These are phyloP conservation scores for Chondrus crispus DNA, from an alignment of 23 red algal species.

Conservation along the genomic window DNA sequence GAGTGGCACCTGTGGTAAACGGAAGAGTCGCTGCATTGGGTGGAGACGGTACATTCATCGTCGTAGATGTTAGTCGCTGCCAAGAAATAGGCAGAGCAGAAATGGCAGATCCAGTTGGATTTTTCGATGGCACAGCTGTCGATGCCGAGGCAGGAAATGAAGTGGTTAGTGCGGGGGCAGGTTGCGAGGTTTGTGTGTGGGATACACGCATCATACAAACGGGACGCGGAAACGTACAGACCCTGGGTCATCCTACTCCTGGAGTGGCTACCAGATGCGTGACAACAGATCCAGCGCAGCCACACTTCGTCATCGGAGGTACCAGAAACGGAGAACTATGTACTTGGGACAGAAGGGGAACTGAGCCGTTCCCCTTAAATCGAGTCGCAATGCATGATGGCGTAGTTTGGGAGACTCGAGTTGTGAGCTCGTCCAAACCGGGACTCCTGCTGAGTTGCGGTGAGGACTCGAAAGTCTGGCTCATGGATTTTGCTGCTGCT, in stretches of 20 bases:
- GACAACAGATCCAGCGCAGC: constrained; percentile 27
- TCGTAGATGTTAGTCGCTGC: constrained; percentile 28
- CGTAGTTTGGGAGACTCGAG: constrained; percentile 43
- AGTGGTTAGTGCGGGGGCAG: constrained; percentile 31
- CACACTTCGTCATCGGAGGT: constrained; percentile 58
- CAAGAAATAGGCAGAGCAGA: background rate
- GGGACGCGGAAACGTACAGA: background rate
- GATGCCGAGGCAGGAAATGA: constrained; percentile 36
- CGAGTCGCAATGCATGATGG: constrained; percentile 46
- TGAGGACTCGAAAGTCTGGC: constrained; percentile 35
- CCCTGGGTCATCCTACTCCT: background rate
- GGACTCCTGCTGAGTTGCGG: constrained; percentile 47
- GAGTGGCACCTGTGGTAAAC: constrained; percentile 18
- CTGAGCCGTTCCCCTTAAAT: constrained; percentile 11
- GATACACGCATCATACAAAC: constrained; percentile 42
- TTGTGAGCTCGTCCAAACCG: constrained; percentile 31
- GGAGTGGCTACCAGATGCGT: constrained; percentile 33
- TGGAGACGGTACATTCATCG: constrained; percentile 17
- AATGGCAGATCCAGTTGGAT: constrained; percentile 46
- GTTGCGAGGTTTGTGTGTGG: constrained; percentile 46
- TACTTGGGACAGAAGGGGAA: constrained; percentile 47
- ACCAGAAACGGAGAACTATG: constrained; percentile 39
- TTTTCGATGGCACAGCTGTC: constrained; percentile 24
- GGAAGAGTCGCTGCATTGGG: constrained; percentile 21
- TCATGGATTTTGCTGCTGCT: constrained; percentile 32